Evolutionary conservation across 1,284 basidiomycete species (phyloP).

Genomic region (Cutaneotrichosporon sp.): DNA sequence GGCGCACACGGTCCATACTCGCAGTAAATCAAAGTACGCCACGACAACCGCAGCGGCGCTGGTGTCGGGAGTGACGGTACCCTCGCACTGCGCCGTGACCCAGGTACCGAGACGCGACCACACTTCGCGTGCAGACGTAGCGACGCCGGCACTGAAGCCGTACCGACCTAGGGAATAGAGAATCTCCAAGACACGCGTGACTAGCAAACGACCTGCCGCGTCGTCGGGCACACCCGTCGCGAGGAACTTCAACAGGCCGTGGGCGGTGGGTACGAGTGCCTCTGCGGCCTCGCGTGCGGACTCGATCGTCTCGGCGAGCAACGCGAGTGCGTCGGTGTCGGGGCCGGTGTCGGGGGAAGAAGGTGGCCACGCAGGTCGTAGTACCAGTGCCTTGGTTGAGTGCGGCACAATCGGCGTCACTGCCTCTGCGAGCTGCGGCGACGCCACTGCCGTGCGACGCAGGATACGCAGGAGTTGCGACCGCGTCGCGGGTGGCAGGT

Average conservation of each 20-base stretch:
- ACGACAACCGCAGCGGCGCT: slow-evolving; percentile 3
- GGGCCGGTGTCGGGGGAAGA: slow-evolving; percentile 41
- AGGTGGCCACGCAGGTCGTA: slow-evolving; percentile 39
- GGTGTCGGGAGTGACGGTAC: background rate
- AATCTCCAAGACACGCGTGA: slow-evolving; percentile 59
- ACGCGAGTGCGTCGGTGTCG: slow-evolving; percentile 53
- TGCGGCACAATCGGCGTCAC: slow-evolving; percentile 56
- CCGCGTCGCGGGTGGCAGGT: slow-evolving; percentile 24
- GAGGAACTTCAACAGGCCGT: slow-evolving; percentile 68
- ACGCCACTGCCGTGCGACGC: slow-evolving; percentile 58
- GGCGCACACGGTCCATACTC: slow-evolving; percentile 74
- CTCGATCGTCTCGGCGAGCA: slow-evolving; percentile 59
- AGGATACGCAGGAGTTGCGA: slow-evolving; percentile 61
- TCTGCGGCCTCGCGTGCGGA: slow-evolving; percentile 65
- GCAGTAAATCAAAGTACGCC: slow-evolving; percentile 53
- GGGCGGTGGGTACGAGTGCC: slow-evolving; percentile 56
- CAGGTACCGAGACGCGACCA: slow-evolving; percentile 33
- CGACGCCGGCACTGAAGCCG: slow-evolving; percentile 58
- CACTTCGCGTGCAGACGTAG: slow-evolving; percentile 35
- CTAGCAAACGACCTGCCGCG: slow-evolving; percentile 52
- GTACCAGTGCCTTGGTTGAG: slow-evolving; percentile 50
- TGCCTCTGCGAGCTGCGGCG: slow-evolving; percentile 54
- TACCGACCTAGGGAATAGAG: slow-evolving; percentile 68
- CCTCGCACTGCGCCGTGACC: slow-evolving; percentile 9
- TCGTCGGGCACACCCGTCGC: slow-evolving; percentile 47